Conservation (phyloP, 1,139 yeast genomes). For the Saccharomyces uvarum region DNA sequence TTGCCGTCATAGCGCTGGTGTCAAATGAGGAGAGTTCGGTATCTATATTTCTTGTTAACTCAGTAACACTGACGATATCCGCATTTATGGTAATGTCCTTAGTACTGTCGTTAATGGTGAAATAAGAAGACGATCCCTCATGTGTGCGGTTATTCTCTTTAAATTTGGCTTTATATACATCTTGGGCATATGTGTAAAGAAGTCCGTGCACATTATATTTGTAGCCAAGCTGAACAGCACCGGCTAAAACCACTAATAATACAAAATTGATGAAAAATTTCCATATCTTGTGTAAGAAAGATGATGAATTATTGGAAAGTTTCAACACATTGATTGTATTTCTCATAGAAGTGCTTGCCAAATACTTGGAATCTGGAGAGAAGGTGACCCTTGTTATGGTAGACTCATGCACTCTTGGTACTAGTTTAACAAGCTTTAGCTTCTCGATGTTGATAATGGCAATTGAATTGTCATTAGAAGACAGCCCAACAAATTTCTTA, state of each 20-base stretch:
- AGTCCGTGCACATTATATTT: constrained; percentile 36
- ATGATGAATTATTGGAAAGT: constrained; percentile 49
- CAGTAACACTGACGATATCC: constrained; percentile 17
- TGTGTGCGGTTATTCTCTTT: constrained; percentile 17
- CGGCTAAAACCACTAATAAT: constrained; percentile 37
- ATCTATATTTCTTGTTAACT: constrained; percentile 9
- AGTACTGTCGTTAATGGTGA: constrained; percentile 28
- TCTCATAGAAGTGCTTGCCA: constrained; percentile 79
- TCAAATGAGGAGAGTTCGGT: constrained; percentile 6
- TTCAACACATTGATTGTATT: constrained; percentile 59
- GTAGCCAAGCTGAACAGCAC: constrained; percentile 35
- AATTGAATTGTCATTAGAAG: constrained; percentile 70
- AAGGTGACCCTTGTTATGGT: constrained; percentile 73
- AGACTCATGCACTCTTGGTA: constrained; percentile 62
- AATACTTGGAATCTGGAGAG: constrained; percentile 57
- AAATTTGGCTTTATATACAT: constrained; percentile 24
- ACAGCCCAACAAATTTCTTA: constrained; percentile 53
- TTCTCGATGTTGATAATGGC: constrained; percentile 45
- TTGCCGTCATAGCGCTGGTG: constrained; percentile 1
- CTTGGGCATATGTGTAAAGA: constrained; percentile 13
- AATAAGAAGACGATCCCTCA: constrained; percentile 27
- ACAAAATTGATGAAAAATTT: constrained; percentile 43
- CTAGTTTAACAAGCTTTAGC: constrained; percentile 43
- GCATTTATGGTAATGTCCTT: constrained; percentile 19
- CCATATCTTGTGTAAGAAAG: constrained; percentile 34